phyloP scores from a whole-genome alignment of 495 filamentous ascomycete species.

The Pyronema domesticum region DNA sequence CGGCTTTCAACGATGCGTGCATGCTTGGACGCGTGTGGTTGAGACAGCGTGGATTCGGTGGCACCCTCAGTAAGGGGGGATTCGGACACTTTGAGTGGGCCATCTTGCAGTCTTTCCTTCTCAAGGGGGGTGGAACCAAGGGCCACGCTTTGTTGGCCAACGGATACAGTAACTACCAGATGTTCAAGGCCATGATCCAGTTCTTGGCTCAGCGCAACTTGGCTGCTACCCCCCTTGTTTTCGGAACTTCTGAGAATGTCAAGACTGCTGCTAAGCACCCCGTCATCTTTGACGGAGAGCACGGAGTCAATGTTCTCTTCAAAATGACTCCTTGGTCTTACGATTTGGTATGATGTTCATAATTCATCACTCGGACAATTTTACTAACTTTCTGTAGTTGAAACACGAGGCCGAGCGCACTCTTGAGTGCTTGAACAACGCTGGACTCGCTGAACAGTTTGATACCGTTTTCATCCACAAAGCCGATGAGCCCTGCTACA shows the following conservation, averaged over 20 bases:
- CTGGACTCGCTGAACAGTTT: background rate
- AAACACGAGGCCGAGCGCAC: slow-evolving; percentile 40
- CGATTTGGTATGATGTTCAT: slow-evolving; percentile 28
- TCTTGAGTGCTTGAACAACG: background rate
- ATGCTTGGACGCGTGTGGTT: slow-evolving; percentile 77
- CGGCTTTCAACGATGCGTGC: slow-evolving; percentile 63
- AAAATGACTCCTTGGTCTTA: slow-evolving; percentile 89
- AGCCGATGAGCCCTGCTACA: slow-evolving; percentile 44
- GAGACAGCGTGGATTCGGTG: slow-evolving; percentile 62
- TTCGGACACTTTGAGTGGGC: slow-evolving; percentile 92
- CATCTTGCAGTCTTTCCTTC: slow-evolving; percentile 53
- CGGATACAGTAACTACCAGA: slow-evolving; percentile 76
- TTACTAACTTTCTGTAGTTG: slow-evolving; percentile 24
- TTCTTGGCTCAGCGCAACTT: slow-evolving; percentile 60
- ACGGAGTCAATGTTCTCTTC: slow-evolving; percentile 65
- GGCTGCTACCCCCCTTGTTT: slow-evolving; percentile 38
- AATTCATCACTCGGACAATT: background rate
- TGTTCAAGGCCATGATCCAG: slow-evolving; percentile 82
- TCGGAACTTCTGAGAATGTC: slow-evolving; percentile 17
- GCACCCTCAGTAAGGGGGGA: slow-evolving; percentile 51
- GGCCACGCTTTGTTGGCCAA: slow-evolving; percentile 52
- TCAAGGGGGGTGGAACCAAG: slow-evolving; percentile 54
- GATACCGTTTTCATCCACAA: slow-evolving; percentile 63
- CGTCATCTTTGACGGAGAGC: slow-evolving; percentile 46
- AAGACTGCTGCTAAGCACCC: slow-evolving; percentile 20